A percentile compares a stretch with the other conserved stretches of the same genome.
Evolutionary conservation across 495 filamentous ascomycete species (phyloP).

Genomic region (Trichoderma orchidacearum): DNA sequence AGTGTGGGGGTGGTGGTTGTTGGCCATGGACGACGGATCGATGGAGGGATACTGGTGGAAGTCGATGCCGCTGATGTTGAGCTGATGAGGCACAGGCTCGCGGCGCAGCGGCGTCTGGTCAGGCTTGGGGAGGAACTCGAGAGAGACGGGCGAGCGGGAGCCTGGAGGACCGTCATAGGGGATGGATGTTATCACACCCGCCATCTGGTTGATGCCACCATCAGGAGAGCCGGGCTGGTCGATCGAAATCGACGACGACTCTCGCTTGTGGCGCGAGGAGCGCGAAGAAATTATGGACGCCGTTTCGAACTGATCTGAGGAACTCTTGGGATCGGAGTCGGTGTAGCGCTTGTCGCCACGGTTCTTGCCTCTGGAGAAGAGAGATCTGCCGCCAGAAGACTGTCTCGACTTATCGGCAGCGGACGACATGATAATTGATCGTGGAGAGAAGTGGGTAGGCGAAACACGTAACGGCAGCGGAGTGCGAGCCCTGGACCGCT

Average conservation of each 20-base stretch:
- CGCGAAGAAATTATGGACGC: slow-evolving; percentile 49
- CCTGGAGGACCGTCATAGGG: slow-evolving; percentile 68
- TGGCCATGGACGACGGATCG: slow-evolving; percentile 34
- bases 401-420: slow-evolving; percentile 61
- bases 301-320: slow-evolving; percentile 37
- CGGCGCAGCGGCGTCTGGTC: slow-evolving; percentile 48
- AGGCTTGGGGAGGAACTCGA: slow-evolving; percentile 61
- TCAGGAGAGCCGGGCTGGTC: slow-evolving; percentile 45
- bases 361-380: slow-evolving; percentile 76
- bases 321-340: slow-evolving; percentile 31
- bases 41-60: slow-evolving; percentile 84
- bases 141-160: slow-evolving; percentile 52
- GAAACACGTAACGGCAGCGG: slow-evolving; percentile 2
- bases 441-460: slow-evolving; percentile 2
- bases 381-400: slow-evolving; percentile 61
- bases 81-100: slow-evolving; percentile 66
- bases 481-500: slow-evolving; percentile 16
- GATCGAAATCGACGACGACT: slow-evolving; percentile 55
- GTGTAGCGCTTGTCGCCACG: slow-evolving; percentile 48
- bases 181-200: slow-evolving; percentile 83
- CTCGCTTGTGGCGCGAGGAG: slow-evolving; percentile 68
- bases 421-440: slow-evolving; percentile 33
- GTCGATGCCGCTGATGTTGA: slow-evolving; percentile 64
- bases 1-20: slow-evolving; percentile 42
- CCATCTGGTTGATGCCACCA: slow-evolving; percentile 47